phyloP scores from a whole-genome alignment of 306 rosid genomes.

The Argentina anserina region DNA sequence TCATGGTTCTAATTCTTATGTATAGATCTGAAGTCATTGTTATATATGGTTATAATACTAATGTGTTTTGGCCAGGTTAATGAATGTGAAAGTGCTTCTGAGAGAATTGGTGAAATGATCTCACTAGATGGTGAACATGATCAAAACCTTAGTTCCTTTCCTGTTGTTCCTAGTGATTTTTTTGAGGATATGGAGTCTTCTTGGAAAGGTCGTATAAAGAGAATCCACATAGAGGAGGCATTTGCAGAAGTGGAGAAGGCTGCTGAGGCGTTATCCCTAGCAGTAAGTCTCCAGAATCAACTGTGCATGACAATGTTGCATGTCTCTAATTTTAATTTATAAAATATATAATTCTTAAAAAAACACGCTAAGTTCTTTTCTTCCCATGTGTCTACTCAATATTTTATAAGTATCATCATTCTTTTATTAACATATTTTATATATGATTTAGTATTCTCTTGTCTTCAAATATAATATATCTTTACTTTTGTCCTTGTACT shows the following conservation, averaged over 20 bases:
- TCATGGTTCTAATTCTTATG: background rate
- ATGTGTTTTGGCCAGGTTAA: constrained; percentile 46
- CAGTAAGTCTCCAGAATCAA: constrained; percentile 53
- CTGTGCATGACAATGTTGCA: background rate
- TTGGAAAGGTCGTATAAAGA: constrained; percentile 89
- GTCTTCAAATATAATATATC: too few relatives aligned
- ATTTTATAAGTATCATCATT: too few relatives aligned
- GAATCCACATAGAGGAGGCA: constrained; percentile 63
- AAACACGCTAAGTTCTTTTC: too few relatives aligned
- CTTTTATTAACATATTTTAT: too few relatives aligned
- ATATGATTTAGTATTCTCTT: too few relatives aligned
- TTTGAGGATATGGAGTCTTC: constrained; percentile 90
- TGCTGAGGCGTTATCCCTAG: constrained; percentile 64
- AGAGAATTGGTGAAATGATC: constrained; percentile 64
- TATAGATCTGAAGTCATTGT: background rate
- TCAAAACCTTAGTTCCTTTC: constrained; percentile 58
- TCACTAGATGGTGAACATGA: constrained; percentile 64
- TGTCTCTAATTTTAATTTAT: background rate
- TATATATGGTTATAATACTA: constrained; percentile 7
- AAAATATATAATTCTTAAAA: too few relatives aligned
- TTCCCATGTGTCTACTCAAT: background rate
- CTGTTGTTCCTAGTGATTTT: constrained; percentile 67
- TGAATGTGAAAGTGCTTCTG: constrained; percentile 64
- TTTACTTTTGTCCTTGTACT: too few relatives aligned
- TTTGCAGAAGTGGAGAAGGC: constrained; percentile 67